Conservation (phyloP, 2,329 filamentous ascomycete genomes). For the Pestalotiopsis sp. region DNA sequence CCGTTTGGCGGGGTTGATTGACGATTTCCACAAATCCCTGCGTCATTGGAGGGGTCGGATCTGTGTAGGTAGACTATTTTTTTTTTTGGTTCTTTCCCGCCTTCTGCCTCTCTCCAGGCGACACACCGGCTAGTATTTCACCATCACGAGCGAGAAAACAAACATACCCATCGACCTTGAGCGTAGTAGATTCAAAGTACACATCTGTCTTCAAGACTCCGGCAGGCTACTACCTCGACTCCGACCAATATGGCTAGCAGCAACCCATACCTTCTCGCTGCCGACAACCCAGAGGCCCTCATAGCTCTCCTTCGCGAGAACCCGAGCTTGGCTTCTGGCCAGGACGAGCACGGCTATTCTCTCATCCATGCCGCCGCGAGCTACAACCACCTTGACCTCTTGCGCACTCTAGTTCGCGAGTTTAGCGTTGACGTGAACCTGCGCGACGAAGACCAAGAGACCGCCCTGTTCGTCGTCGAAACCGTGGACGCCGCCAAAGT, state of each 20-base stretch:
- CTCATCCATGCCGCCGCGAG: slow-evolving; percentile 90
- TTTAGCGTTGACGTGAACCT: slow-evolving; percentile 79
- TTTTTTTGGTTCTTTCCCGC: not conserved
- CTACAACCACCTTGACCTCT: slow-evolving; percentile 82
- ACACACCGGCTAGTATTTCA: not conserved
- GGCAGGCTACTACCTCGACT: not conserved
- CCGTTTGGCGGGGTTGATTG: slow-evolving; percentile 4
- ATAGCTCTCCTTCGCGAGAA: slow-evolving; percentile 72
- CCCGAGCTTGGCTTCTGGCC: slow-evolving; percentile 72
- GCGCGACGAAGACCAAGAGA: slow-evolving; percentile 88
- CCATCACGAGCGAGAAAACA: not conserved
- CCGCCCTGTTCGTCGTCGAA: slow-evolving; percentile 91
- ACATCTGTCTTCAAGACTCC: too few relatives aligned
- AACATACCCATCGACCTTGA: too few relatives aligned
- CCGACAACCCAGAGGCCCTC: slow-evolving; percentile 75
- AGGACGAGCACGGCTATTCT: slow-evolving; percentile 93
- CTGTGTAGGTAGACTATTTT: not conserved
- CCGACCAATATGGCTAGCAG: slow-evolving; percentile 40
- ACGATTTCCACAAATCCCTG: not conserved
- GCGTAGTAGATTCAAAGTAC: too few relatives aligned
- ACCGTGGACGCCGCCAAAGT: slow-evolving; percentile 74
- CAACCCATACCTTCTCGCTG: slow-evolving; percentile 75
- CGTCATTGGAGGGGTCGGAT: slow-evolving; percentile 7
- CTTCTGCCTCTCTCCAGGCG: not conserved
- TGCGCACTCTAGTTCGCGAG: slow-evolving; percentile 73